Percentiles rank a stretch among this genome's conserved stretches.
These are phyloP conservation scores for Senna tora DNA, from an alignment of 306 rosid species.

Conservation along the genomic window DNA sequence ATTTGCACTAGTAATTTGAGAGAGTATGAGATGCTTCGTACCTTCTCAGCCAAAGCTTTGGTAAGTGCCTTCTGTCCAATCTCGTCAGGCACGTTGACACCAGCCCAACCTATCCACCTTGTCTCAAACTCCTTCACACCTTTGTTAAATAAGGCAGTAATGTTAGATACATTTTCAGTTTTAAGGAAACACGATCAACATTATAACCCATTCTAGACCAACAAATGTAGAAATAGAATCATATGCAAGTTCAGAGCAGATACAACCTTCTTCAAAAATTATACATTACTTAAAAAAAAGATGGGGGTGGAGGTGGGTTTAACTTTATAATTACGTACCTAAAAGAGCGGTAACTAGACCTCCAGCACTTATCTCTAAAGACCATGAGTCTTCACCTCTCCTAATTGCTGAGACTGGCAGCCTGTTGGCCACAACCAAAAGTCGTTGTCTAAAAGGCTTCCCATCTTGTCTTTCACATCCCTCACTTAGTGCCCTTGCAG, in stretches of 20 bases:
- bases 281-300: neutral
- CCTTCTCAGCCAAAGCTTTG: conserved; percentile 86
- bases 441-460: conserved; percentile 61
- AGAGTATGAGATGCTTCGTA: conserved; percentile 29
- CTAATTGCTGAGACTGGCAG: conserved; percentile 87
- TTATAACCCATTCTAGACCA: conserved; percentile 21
- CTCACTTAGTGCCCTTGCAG: conserved; percentile 42
- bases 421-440: conserved; percentile 93
- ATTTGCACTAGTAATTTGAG: conserved; percentile 5
- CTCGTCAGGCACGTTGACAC: conserved; percentile 87
- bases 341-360: conserved; percentile 88
- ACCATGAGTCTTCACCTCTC: conserved; percentile 85
- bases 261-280: neutral
- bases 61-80: conserved; percentile 87
- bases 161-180: conserved; percentile 32
- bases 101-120: conserved; percentile 98
- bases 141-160: conserved; percentile 38
- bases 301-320: neutral
- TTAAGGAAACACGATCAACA: neutral
- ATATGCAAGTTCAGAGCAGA: conserved; percentile 15
- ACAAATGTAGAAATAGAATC: conserved; percentile 31
- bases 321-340: conserved; percentile 51
- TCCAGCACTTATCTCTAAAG: conserved; percentile 86
- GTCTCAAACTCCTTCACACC: conserved; percentile 91
- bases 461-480: conserved; percentile 52